Percentiles rank a stretch among this genome's conserved stretches.
Evolutionary conservation across 805 yeast species (phyloP).

Genomic region (Debaryomyces maramus): DNA sequence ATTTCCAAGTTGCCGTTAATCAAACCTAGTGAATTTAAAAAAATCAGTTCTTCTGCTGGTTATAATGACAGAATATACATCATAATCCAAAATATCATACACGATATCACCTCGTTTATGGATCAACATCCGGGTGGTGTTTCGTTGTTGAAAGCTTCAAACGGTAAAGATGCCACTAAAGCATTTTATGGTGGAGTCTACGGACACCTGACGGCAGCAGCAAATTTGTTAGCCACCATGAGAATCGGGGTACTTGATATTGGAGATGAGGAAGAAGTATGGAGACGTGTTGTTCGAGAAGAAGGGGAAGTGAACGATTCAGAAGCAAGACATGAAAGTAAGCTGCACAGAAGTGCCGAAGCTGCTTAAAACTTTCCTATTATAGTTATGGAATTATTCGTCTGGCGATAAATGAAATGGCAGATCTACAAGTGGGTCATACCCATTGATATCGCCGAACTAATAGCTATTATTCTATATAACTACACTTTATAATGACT

Average conservation of each 20-base stretch:
- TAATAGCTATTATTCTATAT: too few species aligned
- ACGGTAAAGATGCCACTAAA: constrained; percentile 91
- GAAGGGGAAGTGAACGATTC: constrained; percentile 48
- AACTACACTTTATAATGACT: too few species aligned
- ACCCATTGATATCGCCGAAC: too few species aligned
- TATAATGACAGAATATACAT: constrained; percentile 60
- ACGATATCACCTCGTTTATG: constrained; percentile 88
- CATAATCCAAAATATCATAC: constrained; percentile 87
- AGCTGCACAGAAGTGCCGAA: constrained; percentile 32
- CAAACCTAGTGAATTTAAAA: constrained; percentile 46
- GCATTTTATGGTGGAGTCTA: constrained; percentile 96
- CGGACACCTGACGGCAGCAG: constrained; percentile 90
- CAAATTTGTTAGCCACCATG: constrained; percentile 88
- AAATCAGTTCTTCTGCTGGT: constrained; percentile 34
- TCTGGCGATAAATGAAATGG: too few species aligned
- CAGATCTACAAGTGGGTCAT: too few species aligned
- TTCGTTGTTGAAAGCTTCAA: constrained; percentile 72
- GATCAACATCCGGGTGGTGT: constrained; percentile 94
- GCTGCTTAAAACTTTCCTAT: too few species aligned
- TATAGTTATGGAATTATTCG: too few species aligned
- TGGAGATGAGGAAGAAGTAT: constrained; percentile 77
- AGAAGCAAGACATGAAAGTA: constrained; percentile 15
- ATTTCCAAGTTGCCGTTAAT: constrained; percentile 79
- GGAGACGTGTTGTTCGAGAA: constrained; percentile 73
- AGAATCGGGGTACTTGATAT: constrained; percentile 83